phyloP scores from a whole-genome alignment of 148 eudicot genomes.

The Chenopodium album region DNA sequence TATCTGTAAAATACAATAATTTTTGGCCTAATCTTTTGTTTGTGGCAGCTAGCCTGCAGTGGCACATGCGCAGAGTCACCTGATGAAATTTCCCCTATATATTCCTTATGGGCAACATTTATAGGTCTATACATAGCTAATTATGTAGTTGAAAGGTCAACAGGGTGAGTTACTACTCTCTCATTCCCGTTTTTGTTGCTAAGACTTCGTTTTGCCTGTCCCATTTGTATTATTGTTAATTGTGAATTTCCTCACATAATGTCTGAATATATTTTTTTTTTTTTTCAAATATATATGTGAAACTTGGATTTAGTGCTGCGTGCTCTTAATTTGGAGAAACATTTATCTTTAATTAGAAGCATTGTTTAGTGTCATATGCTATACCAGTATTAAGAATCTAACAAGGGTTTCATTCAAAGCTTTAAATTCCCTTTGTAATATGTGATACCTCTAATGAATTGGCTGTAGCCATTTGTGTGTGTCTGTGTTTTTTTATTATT shows the following conservation, averaged over 20 bases:
- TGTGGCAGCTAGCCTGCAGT: constrained; percentile 70
- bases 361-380: background rate
- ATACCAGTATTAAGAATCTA: background rate
- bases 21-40: constrained; percentile 19
- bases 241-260: too few species aligned
- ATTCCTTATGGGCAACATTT: constrained; percentile 98
- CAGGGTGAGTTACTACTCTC: constrained; percentile 64
- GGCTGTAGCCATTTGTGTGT: too few species aligned
- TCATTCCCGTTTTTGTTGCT: background rate
- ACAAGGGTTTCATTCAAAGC: background rate
- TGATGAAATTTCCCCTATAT: constrained; percentile 93
- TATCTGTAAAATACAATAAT: background rate
- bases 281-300: too few species aligned
- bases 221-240: background rate
- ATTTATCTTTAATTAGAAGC: background rate
- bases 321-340: background rate
- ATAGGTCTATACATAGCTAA: constrained; percentile 97
- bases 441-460: background rate
- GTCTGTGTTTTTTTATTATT: too few species aligned
- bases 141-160: constrained; percentile 91
- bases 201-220: background rate
- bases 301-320: background rate
- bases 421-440: too few species aligned
- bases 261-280: too few species aligned
- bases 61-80: constrained; percentile 86